Evolutionary conservation across 495 filamentous ascomycete genomes (phyloP), one percentile per base, ranked within the genome.

Genomic region (Neurospora sp.): DNA sequence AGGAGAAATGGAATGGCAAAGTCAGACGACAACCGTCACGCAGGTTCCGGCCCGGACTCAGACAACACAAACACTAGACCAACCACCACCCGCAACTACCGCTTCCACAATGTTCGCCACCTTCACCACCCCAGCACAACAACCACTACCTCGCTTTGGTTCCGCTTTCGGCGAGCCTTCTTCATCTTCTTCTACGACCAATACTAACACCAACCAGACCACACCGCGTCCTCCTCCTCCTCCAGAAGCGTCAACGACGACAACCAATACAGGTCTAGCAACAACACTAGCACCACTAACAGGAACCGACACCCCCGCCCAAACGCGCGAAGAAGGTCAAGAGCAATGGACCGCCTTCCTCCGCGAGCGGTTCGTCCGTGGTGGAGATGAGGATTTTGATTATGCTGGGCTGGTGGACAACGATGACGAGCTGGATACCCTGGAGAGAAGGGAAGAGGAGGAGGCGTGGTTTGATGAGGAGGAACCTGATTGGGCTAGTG

Each of bases 381-480:
- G 93, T 2, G 85, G 86, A 41, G 93, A 95, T 77, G 81, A 83
- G 7, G 93, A 96, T 68, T 94, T 96, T 74, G 91, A 93, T 53
- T 95, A 95, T 76, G 81, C 74, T 18, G 22, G 53, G 12, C 72
- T 20, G 5, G 90, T 94, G 37, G 93, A 95, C 76, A 83, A 85
- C 59, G 89, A 90, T 78, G 90, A 93, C 39, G 88, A 90, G 53
- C 89, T 85, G 46, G 91, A 95, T 81, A 89, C 91, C 77, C 79
- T 86, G 74, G 88, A 90, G 78, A 85, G 90, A 69, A 74, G 81
- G 31, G 87, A 90, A 70, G 77, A 75, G 69, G 82, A 90, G 79
- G 91, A 95, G 42, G 83, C 84, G 66, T 96, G 91, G 82, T 92
- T 95, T 78, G 91, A 92, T 27, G 89, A 88, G n/a, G 91, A 94